These are phyloP conservation scores for Penicillium lividum DNA, from an alignment of 495 filamentous ascomycete species.

Conservation along the genomic window DNA sequence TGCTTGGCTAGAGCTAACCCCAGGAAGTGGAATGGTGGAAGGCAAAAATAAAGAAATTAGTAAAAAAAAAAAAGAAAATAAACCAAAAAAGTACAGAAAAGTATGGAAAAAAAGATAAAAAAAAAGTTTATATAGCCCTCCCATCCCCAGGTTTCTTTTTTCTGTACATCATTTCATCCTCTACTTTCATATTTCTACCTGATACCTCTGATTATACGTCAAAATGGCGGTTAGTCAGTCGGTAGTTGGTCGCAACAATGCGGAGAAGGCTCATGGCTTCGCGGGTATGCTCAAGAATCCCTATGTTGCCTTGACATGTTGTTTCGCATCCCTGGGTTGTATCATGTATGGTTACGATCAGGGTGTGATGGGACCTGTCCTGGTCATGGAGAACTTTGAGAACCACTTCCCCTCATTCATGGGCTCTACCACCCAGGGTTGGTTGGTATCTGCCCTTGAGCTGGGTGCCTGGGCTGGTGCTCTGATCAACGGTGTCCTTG, in stretches of 20 bases:
- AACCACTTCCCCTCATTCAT: conserved; percentile 8
- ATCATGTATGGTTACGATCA: conserved; percentile 20
- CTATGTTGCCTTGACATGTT: conserved; percentile 39
- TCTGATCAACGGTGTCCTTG: conserved; percentile 71
- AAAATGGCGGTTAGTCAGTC: conserved; percentile 34
- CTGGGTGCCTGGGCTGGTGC: conserved; percentile 81
- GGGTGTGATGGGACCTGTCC: conserved; percentile 12
- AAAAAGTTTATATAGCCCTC: conserved; percentile 16
- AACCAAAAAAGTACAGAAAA: neutral
- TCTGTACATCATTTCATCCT: conserved; percentile 2
- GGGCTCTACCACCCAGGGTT: conserved; percentile 63
- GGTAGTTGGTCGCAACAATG: conserved; percentile 37
- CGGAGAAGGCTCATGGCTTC: conserved; percentile 36
- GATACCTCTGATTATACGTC: neutral
- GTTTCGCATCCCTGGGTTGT: conserved; percentile 23
- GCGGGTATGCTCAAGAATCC: conserved; percentile 40
- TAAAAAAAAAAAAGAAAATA: neutral
- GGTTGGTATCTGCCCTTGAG: conserved; percentile 76
- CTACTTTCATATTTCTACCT: conserved; percentile 3
- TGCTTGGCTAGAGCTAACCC: conserved; percentile 10
- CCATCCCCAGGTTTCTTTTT: conserved; percentile 2
- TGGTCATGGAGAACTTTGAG: conserved; percentile 14
- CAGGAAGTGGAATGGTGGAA: conserved; percentile 1
- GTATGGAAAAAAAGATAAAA: neutral
- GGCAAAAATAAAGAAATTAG: neutral